Conservation (phyloP, 441 rosid genomes). For the Biscutella laevigata region DNA sequence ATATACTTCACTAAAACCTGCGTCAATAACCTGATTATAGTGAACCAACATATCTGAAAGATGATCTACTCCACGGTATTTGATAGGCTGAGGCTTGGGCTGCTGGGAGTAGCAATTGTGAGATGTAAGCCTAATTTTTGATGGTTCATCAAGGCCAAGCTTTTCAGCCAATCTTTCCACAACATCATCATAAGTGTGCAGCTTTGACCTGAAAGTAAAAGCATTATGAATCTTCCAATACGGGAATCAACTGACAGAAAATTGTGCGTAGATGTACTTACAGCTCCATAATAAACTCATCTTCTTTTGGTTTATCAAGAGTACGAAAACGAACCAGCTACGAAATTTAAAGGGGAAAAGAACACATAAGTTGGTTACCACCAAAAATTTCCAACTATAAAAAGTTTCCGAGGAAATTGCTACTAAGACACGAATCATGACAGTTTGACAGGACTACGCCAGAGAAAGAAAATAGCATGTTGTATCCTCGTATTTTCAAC, state of each 20-base stretch:
- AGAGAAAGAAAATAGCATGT: neutral
- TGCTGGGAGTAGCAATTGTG: conserved; percentile 98
- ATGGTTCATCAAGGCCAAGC: conserved; percentile 76
- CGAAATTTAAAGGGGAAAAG: conserved; percentile 9
- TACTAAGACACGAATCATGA: neutral
- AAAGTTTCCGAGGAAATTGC: neutral
- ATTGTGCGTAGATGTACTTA: conserved; percentile 38
- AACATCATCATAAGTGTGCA: conserved; percentile 77
- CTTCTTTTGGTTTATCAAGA: conserved; percentile 84
- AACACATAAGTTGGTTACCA: conserved; percentile 2
- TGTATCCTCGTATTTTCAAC: too few species aligned
- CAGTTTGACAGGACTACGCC: conserved; percentile 1
- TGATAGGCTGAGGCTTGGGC: conserved; percentile 89
- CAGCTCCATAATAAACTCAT: conserved; percentile 78
- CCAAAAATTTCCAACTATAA: neutral
- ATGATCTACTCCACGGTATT: conserved; percentile 75
- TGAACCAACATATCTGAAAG: conserved; percentile 84
- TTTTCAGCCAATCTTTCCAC: conserved; percentile 75
- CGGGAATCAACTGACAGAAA: neutral
- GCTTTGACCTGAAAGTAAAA: conserved; percentile 62
- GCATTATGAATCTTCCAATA: conserved; percentile 16
- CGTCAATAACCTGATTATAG: conserved; percentile 67
- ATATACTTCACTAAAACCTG: conserved; percentile 14
- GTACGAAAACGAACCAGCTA: conserved; percentile 85
- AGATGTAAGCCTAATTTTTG: conserved; percentile 84